phyloP scores from a whole-genome alignment of 2,329 filamentous ascomycete genomes.

The Herpotrichia juniperi region DNA sequence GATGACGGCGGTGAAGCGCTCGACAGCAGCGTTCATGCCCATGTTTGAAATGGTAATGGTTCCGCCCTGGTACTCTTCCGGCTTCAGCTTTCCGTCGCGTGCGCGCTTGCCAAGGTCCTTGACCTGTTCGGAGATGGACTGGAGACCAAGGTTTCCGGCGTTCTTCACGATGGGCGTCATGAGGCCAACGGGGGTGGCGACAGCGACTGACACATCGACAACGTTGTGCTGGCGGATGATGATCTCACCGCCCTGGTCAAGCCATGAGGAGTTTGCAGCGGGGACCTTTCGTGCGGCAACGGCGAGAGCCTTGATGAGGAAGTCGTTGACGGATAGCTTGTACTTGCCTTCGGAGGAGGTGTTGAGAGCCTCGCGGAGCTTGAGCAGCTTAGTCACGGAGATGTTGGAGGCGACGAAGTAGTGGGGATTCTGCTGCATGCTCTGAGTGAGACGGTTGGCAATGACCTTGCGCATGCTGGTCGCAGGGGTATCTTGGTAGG shows the following conservation, averaged over 20 bases:
- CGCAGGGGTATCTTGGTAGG: constrained; percentile 83
- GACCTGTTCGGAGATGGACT: constrained; percentile 84
- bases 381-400: constrained; percentile 93
- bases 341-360: constrained; percentile 87
- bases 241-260: constrained; percentile 73
- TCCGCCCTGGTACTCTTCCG: constrained; percentile 98
- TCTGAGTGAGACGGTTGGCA: constrained; percentile 86
- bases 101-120: constrained; percentile 98
- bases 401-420: constrained; percentile 94
- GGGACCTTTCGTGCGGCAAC: constrained; percentile 92
- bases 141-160: constrained; percentile 84
- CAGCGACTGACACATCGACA: constrained; percentile 94
- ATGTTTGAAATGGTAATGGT: constrained; percentile 99
- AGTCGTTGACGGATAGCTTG: constrained; percentile 99
- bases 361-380: constrained; percentile 94
- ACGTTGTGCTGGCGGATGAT: constrained; percentile 91
- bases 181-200: constrained; percentile 88
- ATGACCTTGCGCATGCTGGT: constrained; percentile 98
- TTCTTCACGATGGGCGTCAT: constrained; percentile 97
- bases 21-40: constrained; percentile 98
- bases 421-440: constrained; percentile 92
- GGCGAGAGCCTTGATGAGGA: constrained; percentile 95
- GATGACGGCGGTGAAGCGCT: constrained; percentile 97
- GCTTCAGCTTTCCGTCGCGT: constrained; percentile 97
- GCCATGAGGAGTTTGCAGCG: constrained; percentile 94